A percentile compares a stretch with the other conserved stretches of the same genome.
These are phyloP conservation scores for Porpolomopsis calyptriformis DNA, from an alignment of 768 basidiomycete genomes.

Conservation along the genomic window DNA sequence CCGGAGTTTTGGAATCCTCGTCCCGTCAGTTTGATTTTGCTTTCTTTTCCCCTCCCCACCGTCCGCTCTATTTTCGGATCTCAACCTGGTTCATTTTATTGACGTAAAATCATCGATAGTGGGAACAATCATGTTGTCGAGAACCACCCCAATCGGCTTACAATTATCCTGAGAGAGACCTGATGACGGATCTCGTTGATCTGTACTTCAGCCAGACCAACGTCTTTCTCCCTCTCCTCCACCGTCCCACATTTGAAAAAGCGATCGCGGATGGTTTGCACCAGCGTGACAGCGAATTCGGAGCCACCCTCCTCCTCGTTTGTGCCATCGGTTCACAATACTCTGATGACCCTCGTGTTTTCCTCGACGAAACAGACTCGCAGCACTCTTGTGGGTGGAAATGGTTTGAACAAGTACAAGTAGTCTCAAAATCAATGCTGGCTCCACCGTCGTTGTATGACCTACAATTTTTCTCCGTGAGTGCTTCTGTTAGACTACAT, in stretches of 20 bases:
- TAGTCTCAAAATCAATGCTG: constrained; percentile 48
- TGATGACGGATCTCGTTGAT: constrained; percentile 45
- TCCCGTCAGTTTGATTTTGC: constrained; percentile 24
- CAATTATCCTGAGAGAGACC: constrained; percentile 41
- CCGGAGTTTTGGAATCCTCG: constrained; percentile 42
- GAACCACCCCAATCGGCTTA: constrained; percentile 20
- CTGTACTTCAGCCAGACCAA: constrained; percentile 57
- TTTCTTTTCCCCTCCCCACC: background rate
- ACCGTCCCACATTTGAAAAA: constrained; percentile 57
- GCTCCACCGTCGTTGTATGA: constrained; percentile 56
- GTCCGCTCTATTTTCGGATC: too few species aligned
- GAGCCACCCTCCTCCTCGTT: constrained; percentile 38
- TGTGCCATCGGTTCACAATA: constrained; percentile 21
- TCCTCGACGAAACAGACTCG: constrained; percentile 35
- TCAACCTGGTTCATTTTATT: too few species aligned
- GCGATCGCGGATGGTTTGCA: constrained; percentile 41
- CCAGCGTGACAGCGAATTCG: constrained; percentile 36
- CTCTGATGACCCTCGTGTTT: constrained; percentile 52
- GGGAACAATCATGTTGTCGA: background rate
- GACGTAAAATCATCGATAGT: background rate
- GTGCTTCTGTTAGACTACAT: constrained; percentile 13
- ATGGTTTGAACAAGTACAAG: constrained; percentile 56
- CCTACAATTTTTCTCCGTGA: constrained; percentile 56
- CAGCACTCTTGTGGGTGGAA: constrained; percentile 46
- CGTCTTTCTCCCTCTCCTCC: constrained; percentile 52